Base-by-base conservation (phyloP, 257 asterid genomes). In the Penstemon barbatus region DNA sequence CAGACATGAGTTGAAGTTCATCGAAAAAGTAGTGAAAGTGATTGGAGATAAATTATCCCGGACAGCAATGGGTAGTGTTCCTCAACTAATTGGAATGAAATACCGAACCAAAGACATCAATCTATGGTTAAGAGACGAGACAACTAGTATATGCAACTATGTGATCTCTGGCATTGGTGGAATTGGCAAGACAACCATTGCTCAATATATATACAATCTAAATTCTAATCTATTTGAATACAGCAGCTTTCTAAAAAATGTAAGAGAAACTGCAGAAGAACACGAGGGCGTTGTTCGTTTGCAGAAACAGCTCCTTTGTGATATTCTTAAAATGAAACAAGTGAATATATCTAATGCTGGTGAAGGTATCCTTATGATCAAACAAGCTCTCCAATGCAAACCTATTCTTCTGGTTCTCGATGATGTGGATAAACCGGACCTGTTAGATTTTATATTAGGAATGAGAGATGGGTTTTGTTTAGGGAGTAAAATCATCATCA, bases 121-220 rank as follows among this genome's bases (percentile, higher is more conserved):
- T 25, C 42, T 55, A 36, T 65, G 77, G 77, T 12, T 73, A 18
- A 49, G 57, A 69, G 46, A 75, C 40, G 71, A 6, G 57, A 37
- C 42, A 13, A 41, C 19, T 6, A 39, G 63, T 18, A 40, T 25
- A 45, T 69, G 57, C 8, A 5, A 52, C 37, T 56, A 55, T n/a
- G 52, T 46, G 11, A 55, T 75, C 55, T 69, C 19, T 48, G 75
- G 75, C 37, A 64, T 50, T 10, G 75, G 71, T 12, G 75, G 80
- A 54, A 76, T 70, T 5, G 73, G 73, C 43, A 76, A 71, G 64
- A 76, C 73, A 40, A 76, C 80, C 41, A 72, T 65, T 65, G 66
- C 80, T 65, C 70, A 60, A 71, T 57, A 41, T 71, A 72, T 71
- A 19, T 71, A 65, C 69, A 71, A 70, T 55, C 39, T 53, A 33